Evolutionary conservation across 495 filamentous ascomycete genomes (phyloP).

Genomic region (Melanomma pulvis-pyrius): DNA sequence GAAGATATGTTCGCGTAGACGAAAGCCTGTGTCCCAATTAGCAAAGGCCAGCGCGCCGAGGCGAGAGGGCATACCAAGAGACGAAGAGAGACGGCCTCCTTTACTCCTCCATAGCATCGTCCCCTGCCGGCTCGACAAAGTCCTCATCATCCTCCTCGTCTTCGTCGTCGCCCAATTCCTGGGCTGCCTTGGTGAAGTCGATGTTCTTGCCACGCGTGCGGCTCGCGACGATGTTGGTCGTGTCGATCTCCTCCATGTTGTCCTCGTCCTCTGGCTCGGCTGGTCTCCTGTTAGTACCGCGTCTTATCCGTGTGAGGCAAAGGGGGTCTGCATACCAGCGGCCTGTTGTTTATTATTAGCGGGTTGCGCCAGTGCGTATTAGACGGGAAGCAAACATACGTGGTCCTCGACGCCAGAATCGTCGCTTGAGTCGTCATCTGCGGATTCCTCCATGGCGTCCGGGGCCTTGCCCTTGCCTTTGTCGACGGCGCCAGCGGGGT

Average conservation of each 20-base stretch:
- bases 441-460: conserved; percentile 36
- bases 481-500: conserved; percentile 25
- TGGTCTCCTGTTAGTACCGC: conserved; percentile 18
- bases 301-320: background rate
- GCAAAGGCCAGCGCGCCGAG: background rate
- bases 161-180: conserved; percentile 43
- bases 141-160: conserved; percentile 47
- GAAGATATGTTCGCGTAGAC: conserved; percentile 6
- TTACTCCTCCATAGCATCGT: conserved; percentile 46
- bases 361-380: conserved; percentile 4
- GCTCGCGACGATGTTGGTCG: conserved; percentile 76
- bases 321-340: conserved; percentile 18
- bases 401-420: conserved; percentile 42
- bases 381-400: conserved; percentile 18
- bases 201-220: conserved; percentile 71
- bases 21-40: conserved; percentile 1
- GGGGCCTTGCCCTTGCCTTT: conserved; percentile 52
- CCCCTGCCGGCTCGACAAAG: conserved; percentile 41
- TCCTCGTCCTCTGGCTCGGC: conserved; percentile 72
- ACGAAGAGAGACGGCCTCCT: background rate
- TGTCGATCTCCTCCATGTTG: conserved; percentile 87
- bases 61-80: conserved; percentile 19
- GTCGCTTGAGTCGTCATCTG: conserved; percentile 38
- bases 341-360: conserved; percentile 29
- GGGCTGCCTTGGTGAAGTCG: conserved; percentile 48